Percentiles rank a stretch among this genome's conserved stretches.
These are phyloP conservation scores for Euphorbia pulcherrima DNA, from an alignment of 345 rosid species.

Conservation along the genomic window DNA sequence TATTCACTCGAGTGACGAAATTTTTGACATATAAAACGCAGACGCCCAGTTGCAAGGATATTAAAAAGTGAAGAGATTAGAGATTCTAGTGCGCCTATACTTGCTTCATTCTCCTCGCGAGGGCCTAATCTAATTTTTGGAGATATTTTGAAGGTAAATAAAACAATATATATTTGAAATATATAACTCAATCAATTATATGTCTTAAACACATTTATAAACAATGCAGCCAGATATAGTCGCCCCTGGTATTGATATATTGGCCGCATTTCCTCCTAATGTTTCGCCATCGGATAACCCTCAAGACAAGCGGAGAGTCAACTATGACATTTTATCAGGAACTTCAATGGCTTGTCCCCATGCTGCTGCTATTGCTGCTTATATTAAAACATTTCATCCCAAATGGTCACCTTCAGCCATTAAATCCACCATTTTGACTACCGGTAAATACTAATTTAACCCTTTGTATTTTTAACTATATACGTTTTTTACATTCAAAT, in stretches of 20 bases:
- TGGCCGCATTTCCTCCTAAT: constrained; percentile 39
- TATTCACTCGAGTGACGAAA: no score
- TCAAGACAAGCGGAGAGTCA: constrained; percentile 23
- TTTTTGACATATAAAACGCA: neutral
- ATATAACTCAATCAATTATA: no score
- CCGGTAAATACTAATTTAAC: constrained; percentile 32
- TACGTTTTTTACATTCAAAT: neutral
- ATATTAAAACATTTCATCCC: constrained; percentile 42
- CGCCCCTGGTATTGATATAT: constrained; percentile 45
- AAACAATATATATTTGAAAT: neutral
- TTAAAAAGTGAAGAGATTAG: constrained; percentile 27
- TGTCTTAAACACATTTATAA: neutral
- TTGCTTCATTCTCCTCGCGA: constrained; percentile 37
- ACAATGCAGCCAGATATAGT: constrained; percentile 44
- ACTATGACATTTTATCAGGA: constrained; percentile 38
- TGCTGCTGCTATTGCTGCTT: constrained; percentile 42
- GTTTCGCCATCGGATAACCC: constrained; percentile 9
- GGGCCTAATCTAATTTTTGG: constrained; percentile 32
- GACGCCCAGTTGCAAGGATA: constrained; percentile 28
- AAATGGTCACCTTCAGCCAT: constrained; percentile 58
- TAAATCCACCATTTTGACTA: constrained; percentile 46
- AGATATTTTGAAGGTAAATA: constrained; percentile 30
- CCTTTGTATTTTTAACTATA: neutral
- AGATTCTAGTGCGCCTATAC: constrained; percentile 32
- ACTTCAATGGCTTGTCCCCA: constrained; percentile 69